A percentile compares a stretch with the other conserved stretches of the same genome.
These are phyloP conservation scores for Phytophthora podocarpi DNA, from an alignment of 352 stramenopile genomes.

Conservation along the genomic window DNA sequence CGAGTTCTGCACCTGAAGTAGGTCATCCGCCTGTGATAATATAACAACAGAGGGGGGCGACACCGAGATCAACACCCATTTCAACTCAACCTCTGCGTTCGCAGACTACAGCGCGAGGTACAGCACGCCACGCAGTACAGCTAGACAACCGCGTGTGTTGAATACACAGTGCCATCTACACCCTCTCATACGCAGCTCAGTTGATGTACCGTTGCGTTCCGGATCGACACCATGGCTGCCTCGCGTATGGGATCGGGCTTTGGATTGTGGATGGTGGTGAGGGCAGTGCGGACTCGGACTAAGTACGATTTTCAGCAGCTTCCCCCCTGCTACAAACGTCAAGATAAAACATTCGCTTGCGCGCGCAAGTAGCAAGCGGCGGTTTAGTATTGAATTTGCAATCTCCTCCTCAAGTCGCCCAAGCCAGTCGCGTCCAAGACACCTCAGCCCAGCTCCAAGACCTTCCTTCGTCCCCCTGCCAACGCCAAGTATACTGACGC, in stretches of 20 bases:
- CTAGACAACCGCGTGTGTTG: neutral
- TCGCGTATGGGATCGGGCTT: constrained; percentile 17
- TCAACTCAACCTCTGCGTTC: neutral
- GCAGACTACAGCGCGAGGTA: neutral
- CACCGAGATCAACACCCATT: constrained; percentile 1
- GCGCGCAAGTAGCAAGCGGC: neutral
- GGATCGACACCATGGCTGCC: constrained; percentile 93
- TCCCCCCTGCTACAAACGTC: constrained; percentile 11
- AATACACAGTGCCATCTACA: neutral
- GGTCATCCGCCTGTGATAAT: constrained; percentile 85
- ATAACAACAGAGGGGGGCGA: constrained; percentile 6
- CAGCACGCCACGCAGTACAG: neutral
- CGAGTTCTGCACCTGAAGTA: constrained; percentile 98
- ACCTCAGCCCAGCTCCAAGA: constrained; percentile 5
- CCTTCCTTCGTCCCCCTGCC: neutral
- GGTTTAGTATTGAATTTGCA: constrained; percentile 44
- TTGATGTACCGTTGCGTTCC: constrained; percentile 88
- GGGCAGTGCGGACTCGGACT: constrained; percentile 17
- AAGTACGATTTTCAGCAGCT: constrained; percentile 23
- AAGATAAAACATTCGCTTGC: constrained; percentile 39
- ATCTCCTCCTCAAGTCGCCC: constrained; percentile 19
- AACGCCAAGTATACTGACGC: neutral
- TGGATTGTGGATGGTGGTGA: constrained; percentile 34
- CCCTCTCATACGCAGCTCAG: neutral
- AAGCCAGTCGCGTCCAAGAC: constrained; percentile 18